Percentiles rank a stretch among this genome's conserved stretches.
Evolutionary conservation across 257 asterid genomes (phyloP).

Genomic region (Galeopsis tetrahit): DNA sequence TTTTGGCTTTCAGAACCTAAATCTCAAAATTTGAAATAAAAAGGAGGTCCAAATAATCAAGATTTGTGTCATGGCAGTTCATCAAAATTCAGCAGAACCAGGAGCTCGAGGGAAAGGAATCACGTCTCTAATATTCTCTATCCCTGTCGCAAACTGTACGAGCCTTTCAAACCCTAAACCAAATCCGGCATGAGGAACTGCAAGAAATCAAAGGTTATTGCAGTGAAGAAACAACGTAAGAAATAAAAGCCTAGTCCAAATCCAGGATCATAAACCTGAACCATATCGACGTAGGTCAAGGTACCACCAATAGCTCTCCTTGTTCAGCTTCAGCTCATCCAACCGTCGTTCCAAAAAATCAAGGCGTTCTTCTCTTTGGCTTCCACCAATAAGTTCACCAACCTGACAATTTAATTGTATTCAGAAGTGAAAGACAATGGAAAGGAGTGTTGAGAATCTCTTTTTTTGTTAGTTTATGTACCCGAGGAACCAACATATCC

Average conservation of each 20-base stretch:
- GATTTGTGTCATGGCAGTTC: slow-evolving; percentile 1
- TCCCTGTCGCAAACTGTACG: slow-evolving; percentile 92
- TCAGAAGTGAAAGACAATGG: slow-evolving; percentile 1
- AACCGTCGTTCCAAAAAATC: slow-evolving; percentile 77
- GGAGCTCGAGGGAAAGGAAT: slow-evolving; percentile 96
- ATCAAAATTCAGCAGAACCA: slow-evolving; percentile 92
- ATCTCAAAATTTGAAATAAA: slow-evolving; percentile 1
- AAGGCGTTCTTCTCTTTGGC: slow-evolving; percentile 98
- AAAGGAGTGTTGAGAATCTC: not conserved
- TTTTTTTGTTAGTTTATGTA: slow-evolving; percentile 31
- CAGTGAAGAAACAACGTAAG: not conserved
- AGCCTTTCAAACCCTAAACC: slow-evolving; percentile 98
- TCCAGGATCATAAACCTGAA: slow-evolving; percentile 62
- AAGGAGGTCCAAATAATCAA: slow-evolving; percentile 2
- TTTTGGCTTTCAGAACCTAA: not conserved
- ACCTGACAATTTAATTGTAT: slow-evolving; percentile 49
- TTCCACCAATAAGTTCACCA: slow-evolving; percentile 99
- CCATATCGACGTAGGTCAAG: slow-evolving; percentile 98
- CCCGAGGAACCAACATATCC: slow-evolving; percentile 99
- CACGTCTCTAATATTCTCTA: slow-evolving; percentile 90
- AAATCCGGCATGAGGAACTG: slow-evolving; percentile 97
- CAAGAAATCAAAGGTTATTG: slow-evolving; percentile 11
- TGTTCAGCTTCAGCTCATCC: slow-evolving; percentile 85
- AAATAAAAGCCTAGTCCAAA: not conserved
- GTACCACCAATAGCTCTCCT: slow-evolving; percentile 99